Evolutionary conservation across 208 protist genomes (phyloP).

Genomic region (Leishmania tropica): DNA sequence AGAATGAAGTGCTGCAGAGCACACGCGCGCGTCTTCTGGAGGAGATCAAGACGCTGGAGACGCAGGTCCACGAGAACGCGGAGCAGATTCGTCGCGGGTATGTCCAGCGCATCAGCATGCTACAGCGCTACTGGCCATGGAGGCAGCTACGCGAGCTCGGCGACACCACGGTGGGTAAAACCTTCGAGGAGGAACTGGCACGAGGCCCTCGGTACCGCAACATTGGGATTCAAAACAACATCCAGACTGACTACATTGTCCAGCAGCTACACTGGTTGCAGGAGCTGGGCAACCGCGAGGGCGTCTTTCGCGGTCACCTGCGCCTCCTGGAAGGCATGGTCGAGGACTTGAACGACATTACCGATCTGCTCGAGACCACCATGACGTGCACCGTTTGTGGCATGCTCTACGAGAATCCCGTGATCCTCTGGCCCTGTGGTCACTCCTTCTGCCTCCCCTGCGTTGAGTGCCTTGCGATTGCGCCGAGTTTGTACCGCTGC

Average conservation of each 20-base stretch:
- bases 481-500: constrained; percentile 84
- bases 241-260: constrained; percentile 75
- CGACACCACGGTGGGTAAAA: constrained; percentile 67
- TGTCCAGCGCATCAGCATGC: constrained; percentile 74
- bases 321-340: constrained; percentile 72
- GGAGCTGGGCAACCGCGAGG: constrained; percentile 55
- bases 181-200: constrained; percentile 82
- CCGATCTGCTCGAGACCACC: constrained; percentile 72
- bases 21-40: constrained; percentile 31
- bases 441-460: constrained; percentile 84
- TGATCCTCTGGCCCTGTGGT: constrained; percentile 88
- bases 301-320: constrained; percentile 64
- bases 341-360: constrained; percentile 85
- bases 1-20: constrained; percentile 27
- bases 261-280: constrained; percentile 83
- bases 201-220: constrained; percentile 81
- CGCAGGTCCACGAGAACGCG: constrained; percentile 37
- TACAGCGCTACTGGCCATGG: constrained; percentile 90
- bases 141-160: constrained; percentile 82
- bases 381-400: constrained; percentile 80
- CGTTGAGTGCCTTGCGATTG: constrained; percentile 82
- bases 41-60: constrained; percentile 52
- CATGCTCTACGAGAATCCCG: constrained; percentile 82
- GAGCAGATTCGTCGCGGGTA: constrained; percentile 65
- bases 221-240: constrained; percentile 84